Conservation (phyloP, 2,329 filamentous ascomycete species). For the Truncatella angustata region DNA sequence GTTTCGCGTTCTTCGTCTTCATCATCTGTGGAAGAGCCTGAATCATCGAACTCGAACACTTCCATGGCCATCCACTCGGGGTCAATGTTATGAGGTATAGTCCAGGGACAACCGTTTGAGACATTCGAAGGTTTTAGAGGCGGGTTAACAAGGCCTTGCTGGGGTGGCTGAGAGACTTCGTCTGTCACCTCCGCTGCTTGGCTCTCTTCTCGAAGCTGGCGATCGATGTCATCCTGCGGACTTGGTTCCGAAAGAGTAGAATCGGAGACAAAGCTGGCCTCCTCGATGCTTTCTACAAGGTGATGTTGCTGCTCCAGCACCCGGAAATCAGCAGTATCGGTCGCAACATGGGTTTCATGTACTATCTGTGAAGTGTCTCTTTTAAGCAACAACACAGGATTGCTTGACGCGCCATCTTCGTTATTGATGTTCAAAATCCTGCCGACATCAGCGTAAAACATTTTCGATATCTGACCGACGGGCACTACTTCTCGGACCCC, state of each 20-base stretch:
- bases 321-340: background rate
- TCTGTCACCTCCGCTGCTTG: constrained; percentile 12
- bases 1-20: constrained; percentile 14
- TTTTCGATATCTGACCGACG: constrained; percentile 69
- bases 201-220: constrained; percentile 41
- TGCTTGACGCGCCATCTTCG: constrained; percentile 62
- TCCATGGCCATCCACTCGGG: constrained; percentile 91
- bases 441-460: constrained; percentile 90
- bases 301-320: constrained; percentile 19
- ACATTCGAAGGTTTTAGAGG: no score
- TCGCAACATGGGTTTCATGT: background rate
- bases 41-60: constrained; percentile 68
- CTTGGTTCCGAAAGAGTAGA: constrained; percentile 25
- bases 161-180: no score
- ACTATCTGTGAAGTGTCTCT: constrained; percentile 53
- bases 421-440: constrained; percentile 78
- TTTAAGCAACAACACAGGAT: constrained; percentile 72
- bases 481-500: constrained; percentile 55
- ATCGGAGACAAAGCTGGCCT: constrained; percentile 16
- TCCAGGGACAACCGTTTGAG: constrained; percentile 40
- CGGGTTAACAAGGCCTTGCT: no score
- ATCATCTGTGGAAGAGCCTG: constrained; percentile 24
- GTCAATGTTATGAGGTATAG: constrained; percentile 72
- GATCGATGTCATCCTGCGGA: constrained; percentile 45
- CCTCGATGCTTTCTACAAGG: constrained; percentile 14